Evolutionary conservation across 495 filamentous ascomycete genomes (phyloP).

Genomic region (Xylaria flabelliformis): DNA sequence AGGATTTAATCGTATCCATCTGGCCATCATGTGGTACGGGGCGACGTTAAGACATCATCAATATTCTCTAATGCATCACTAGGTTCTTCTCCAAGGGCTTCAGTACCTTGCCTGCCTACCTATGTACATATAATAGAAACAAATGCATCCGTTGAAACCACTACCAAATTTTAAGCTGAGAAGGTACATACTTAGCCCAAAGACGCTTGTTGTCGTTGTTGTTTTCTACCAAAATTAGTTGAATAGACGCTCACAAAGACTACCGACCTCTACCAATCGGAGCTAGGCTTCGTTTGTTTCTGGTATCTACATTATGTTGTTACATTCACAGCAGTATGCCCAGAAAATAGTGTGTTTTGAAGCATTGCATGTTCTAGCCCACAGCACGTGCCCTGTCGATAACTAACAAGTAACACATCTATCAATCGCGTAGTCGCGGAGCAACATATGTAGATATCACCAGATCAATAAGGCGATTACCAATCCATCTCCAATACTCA

Average conservation of each 20-base stretch:
- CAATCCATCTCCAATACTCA: constrained; percentile 22
- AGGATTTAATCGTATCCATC: neutral
- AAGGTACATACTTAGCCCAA: neutral
- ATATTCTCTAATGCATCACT: neutral
- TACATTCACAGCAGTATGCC: neutral
- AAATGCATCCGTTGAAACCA: neutral
- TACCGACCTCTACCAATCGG: neutral
- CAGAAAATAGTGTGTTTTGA: neutral
- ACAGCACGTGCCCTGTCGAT: neutral
- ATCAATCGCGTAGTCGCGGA: neutral
- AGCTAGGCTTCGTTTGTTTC: neutral
- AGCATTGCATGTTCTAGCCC: too few species aligned
- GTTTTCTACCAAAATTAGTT: neutral
- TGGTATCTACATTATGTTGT: neutral
- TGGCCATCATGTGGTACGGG: neutral
- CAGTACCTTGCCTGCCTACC: neutral
- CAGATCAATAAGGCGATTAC: constrained; percentile 5
- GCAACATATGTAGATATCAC: neutral
- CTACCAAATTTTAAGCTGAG: neutral
- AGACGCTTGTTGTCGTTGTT: neutral
- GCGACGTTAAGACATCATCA: neutral
- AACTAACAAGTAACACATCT: neutral
- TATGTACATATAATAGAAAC: neutral
- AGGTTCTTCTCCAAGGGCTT: neutral
- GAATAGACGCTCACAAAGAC: neutral